A percentile compares a stretch with the other conserved stretches of the same genome.
These are phyloP conservation scores for Lophium mytilinum DNA, from an alignment of 495 filamentous ascomycete genomes.

Conservation along the genomic window DNA sequence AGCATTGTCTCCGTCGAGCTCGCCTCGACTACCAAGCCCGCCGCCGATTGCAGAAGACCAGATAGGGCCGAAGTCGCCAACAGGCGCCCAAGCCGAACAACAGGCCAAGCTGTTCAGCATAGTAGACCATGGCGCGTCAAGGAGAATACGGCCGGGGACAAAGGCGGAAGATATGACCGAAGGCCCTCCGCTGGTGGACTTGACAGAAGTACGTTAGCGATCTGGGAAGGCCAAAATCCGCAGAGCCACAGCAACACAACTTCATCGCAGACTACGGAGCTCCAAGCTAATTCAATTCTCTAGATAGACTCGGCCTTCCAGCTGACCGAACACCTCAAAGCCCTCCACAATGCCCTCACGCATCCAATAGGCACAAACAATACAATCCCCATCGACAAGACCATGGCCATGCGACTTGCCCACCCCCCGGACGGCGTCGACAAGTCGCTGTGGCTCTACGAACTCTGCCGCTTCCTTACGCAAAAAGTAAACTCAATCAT, in stretches of 20 bases:
- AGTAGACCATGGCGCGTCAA: slow-evolving; percentile 56
- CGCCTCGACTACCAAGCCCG: slow-evolving; percentile 79
- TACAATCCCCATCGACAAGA: slow-evolving; percentile 59
- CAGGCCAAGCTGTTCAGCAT: slow-evolving; percentile 33
- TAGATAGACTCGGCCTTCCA: slow-evolving; percentile 87
- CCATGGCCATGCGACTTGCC: slow-evolving; percentile 63
- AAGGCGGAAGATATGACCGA: slow-evolving; percentile 83
- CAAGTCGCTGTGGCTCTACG: slow-evolving; percentile 88
- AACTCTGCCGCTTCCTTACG: slow-evolving; percentile 89
- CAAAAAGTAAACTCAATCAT: slow-evolving; percentile 88
- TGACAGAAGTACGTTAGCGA: slow-evolving; percentile 58
- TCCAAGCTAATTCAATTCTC: background rate
- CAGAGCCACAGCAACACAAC: too few species aligned
- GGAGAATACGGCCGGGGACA: slow-evolving; percentile 88
- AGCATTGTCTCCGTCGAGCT: slow-evolving; percentile 62
- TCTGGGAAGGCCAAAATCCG: too few species aligned
- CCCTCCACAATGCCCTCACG: slow-evolving; percentile 75
- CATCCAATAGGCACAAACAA: slow-evolving; percentile 46
- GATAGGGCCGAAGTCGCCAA: slow-evolving; percentile 75
- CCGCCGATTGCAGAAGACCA: slow-evolving; percentile 88
- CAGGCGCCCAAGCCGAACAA: slow-evolving; percentile 46
- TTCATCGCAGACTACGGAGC: background rate
- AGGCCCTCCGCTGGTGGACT: slow-evolving; percentile 78
- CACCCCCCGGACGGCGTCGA: slow-evolving; percentile 73
- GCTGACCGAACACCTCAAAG: slow-evolving; percentile 95